A percentile compares a stretch with the other conserved stretches of the same genome.
phyloP scores from a whole-genome alignment of 441 rosid species.

The Bocquillonia castaneifolia region DNA sequence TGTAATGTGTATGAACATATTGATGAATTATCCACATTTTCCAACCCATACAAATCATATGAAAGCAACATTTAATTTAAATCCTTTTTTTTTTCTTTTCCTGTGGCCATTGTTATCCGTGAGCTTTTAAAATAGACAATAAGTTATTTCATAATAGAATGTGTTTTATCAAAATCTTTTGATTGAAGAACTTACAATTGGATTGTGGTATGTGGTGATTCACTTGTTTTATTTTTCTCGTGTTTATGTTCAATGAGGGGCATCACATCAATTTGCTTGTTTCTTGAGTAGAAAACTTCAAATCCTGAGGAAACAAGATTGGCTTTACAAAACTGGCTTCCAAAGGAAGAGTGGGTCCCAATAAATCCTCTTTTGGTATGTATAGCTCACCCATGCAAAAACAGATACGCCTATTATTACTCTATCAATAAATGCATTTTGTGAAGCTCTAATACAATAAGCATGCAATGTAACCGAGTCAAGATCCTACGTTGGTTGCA shows the following conservation, averaged over 20 bases:
- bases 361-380: slow-evolving; percentile 86
- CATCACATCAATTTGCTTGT: background rate
- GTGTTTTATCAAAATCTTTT: background rate
- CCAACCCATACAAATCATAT: background rate
- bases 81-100: background rate
- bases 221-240: background rate
- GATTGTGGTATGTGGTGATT: background rate
- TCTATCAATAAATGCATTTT: background rate
- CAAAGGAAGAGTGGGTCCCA: slow-evolving; percentile 89
- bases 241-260: background rate
- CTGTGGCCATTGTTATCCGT: background rate
- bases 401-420: background rate
- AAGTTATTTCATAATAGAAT: background rate
- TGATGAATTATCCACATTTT: background rate
- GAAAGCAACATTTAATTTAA: background rate
- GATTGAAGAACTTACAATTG: background rate
- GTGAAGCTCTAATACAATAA: background rate
- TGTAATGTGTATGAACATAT: background rate
- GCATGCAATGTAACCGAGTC: background rate
- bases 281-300: slow-evolving; percentile 52
- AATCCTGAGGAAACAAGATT: slow-evolving; percentile 87
- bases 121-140: background rate
- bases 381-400: background rate
- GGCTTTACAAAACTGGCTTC: slow-evolving; percentile 87
- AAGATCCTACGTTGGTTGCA: background rate